phyloP scores from a whole-genome alignment of 1,139 yeast genomes.

The Hyphopichia pseudoburtonii region DNA sequence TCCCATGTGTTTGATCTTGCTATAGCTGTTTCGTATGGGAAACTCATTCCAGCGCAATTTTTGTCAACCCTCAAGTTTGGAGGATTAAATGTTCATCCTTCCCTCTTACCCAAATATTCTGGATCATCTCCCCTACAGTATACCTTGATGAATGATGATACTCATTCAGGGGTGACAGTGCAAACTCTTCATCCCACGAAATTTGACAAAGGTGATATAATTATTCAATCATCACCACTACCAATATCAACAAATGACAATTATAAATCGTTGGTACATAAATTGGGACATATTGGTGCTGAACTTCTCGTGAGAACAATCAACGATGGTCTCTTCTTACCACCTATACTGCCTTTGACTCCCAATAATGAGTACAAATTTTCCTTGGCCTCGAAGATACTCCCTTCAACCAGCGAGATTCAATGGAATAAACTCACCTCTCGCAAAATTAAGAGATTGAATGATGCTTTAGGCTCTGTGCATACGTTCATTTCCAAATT shows the following conservation, averaged over 20 bases:
- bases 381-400: conserved; percentile 61
- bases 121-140: conserved; percentile 93
- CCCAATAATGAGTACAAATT: conserved; percentile 25
- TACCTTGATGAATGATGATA: conserved; percentile 66
- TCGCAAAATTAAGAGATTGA: conserved; percentile 40
- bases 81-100: conserved; percentile 91
- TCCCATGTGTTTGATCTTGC: conserved; percentile 53
- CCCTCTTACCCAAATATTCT: conserved; percentile 74
- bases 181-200: conserved; percentile 87
- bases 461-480: conserved; percentile 61
- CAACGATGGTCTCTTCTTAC: conserved; percentile 26
- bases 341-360: conserved; percentile 8
- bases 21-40: conserved; percentile 89
- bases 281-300: conserved; percentile 63
- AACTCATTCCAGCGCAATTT: conserved; percentile 65
- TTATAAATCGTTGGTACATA: conserved; percentile 38
- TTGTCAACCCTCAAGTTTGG: conserved; percentile 52
- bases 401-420: conserved; percentile 39
- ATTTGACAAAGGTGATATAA: conserved; percentile 77
- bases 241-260: conserved; percentile 42
- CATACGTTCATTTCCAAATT: conserved; percentile 40
- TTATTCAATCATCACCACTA: conserved; percentile 55
- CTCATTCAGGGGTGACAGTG: conserved; percentile 75
- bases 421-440: conserved; percentile 45
- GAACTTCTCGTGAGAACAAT: conserved; percentile 50